Percentiles rank a stretch among this genome's conserved stretches.
Evolutionary conservation across 2,329 filamentous ascomycete genomes (phyloP).

Genomic region (Malbranchea zuffiana): DNA sequence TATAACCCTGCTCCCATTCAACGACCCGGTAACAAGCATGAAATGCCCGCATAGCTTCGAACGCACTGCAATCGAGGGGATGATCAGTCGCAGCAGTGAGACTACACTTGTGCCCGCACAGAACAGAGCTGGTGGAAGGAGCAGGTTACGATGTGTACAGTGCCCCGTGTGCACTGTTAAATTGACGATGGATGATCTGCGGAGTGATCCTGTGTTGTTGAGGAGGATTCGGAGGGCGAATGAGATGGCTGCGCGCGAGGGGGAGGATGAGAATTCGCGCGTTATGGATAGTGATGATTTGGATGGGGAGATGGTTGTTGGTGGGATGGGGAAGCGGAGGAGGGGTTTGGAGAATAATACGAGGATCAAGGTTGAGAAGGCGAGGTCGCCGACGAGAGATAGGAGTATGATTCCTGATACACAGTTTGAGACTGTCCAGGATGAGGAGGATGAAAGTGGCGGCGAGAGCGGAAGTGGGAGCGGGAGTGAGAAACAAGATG

Average conservation of each 20-base stretch:
- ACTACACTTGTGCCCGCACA: constrained; percentile 18
- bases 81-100: constrained; percentile 29
- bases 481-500: background rate
- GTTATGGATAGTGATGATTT: constrained; percentile 25
- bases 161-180: constrained; percentile 34
- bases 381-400: constrained; percentile 4
- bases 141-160: constrained; percentile 23
- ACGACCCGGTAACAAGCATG: constrained; percentile 37
- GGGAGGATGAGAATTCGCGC: constrained; percentile 19
- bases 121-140: constrained; percentile 13
- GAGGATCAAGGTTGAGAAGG: constrained; percentile 7
- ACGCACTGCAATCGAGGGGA: constrained; percentile 34
- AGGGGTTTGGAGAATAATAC: background rate
- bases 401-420: constrained; percentile 10
- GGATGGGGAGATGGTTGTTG: constrained; percentile 17
- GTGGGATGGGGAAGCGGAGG: background rate
- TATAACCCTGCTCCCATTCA: constrained; percentile 37
- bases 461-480: constrained; percentile 3
- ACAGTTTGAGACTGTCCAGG: constrained; percentile 8
- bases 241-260: constrained; percentile 10
- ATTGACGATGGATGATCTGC: constrained; percentile 30
- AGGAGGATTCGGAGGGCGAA: constrained; percentile 28
- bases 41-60: constrained; percentile 44
- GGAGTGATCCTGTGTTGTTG: constrained; percentile 30
- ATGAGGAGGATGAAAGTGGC: constrained; percentile 13